These are phyloP conservation scores for Pedinophyceae sp. DNA, from an alignment of 139 green algal genomes.

Conservation along the genomic window DNA sequence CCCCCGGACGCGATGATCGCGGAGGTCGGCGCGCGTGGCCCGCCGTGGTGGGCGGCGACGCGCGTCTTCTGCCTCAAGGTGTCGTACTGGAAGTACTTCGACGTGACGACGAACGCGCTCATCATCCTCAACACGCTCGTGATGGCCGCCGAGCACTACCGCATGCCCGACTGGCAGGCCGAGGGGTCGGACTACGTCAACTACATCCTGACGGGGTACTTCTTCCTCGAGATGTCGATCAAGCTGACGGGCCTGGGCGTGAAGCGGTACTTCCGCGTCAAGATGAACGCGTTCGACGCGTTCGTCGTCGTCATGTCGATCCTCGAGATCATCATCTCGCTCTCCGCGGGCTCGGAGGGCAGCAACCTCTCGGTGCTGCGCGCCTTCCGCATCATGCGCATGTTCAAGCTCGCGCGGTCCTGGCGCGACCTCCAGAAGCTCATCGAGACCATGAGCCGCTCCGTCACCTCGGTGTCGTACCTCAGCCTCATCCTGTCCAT, in stretches of 20 bases:
- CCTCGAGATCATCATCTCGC: constrained; percentile 2
- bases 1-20: not conserved
- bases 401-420: constrained; percentile 44
- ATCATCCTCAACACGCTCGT: constrained; percentile 36
- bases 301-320: constrained; percentile 13
- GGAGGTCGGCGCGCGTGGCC: too few species aligned
- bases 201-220: constrained; percentile 29
- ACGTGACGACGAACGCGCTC: constrained; percentile 14
- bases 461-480: constrained; percentile 29
- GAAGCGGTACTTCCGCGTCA: constrained; percentile 27
- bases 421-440: constrained; percentile 52
- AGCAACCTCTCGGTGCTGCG: constrained; percentile 39
- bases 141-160: constrained; percentile 28
- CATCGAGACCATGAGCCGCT: constrained; percentile 36
- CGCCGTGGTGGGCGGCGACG: too few species aligned
- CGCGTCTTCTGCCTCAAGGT: not conserved
- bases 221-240: constrained; percentile 39
- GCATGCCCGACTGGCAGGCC: constrained; percentile 12
- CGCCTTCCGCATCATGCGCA: constrained; percentile 42
- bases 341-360: too few species aligned
- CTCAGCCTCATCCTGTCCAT: constrained; percentile 43
- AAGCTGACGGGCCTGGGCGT: constrained; percentile 35
- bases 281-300: constrained; percentile 45
- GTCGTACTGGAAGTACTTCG: constrained; percentile 23
- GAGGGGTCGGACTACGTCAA: constrained; percentile 19